Percentiles rank a stretch among this genome's conserved stretches.
These are phyloP conservation scores for Kappamyces sp. DNA, from an alignment of 192 early-diverging fungal genomes.

Conservation along the genomic window DNA sequence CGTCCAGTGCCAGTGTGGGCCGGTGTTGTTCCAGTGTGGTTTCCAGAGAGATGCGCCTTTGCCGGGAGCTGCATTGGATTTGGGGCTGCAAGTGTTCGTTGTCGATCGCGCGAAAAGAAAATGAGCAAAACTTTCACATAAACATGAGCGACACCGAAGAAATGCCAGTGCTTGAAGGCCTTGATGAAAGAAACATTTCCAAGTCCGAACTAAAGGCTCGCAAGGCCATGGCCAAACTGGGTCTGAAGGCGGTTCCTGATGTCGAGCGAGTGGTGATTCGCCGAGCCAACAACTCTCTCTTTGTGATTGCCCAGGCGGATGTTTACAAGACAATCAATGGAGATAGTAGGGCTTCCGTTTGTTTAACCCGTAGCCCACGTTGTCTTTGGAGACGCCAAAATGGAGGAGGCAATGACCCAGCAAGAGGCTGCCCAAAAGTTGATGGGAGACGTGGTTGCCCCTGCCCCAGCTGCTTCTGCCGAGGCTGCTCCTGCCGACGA, in stretches of 20 bases:
- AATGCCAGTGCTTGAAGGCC: slow-evolving; percentile 13
- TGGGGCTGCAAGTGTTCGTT: background rate
- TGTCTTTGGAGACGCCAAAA: slow-evolving; percentile 91
- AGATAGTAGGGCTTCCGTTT: slow-evolving; percentile 49
- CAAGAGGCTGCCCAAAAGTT: slow-evolving; percentile 38
- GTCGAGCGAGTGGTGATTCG: slow-evolving; percentile 87
- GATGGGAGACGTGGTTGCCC: slow-evolving; percentile 37
- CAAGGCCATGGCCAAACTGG: slow-evolving; percentile 89
- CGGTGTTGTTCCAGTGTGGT: too few relatives aligned
- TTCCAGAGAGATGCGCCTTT: background rate
- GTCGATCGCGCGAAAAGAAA: background rate
- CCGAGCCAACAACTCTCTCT: slow-evolving; percentile 70
- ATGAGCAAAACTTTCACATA: background rate
- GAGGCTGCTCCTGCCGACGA: slow-evolving; percentile 53
- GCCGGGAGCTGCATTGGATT: background rate
- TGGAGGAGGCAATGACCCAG: slow-evolving; percentile 76
- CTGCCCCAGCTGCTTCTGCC: slow-evolving; percentile 49
- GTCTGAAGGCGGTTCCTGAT: slow-evolving; percentile 77
- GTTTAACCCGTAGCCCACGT: slow-evolving; percentile 56
- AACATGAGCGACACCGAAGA: slow-evolving; percentile 14
- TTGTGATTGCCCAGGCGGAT: slow-evolving; percentile 83
- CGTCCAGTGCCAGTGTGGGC: too few relatives aligned
- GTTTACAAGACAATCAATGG: slow-evolving; percentile 85
- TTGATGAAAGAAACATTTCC: slow-evolving; percentile 49
- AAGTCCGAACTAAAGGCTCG: slow-evolving; percentile 94